phyloP scores from a whole-genome alignment of 345 rosid genomes.

The Toxicodendron radicans region DNA sequence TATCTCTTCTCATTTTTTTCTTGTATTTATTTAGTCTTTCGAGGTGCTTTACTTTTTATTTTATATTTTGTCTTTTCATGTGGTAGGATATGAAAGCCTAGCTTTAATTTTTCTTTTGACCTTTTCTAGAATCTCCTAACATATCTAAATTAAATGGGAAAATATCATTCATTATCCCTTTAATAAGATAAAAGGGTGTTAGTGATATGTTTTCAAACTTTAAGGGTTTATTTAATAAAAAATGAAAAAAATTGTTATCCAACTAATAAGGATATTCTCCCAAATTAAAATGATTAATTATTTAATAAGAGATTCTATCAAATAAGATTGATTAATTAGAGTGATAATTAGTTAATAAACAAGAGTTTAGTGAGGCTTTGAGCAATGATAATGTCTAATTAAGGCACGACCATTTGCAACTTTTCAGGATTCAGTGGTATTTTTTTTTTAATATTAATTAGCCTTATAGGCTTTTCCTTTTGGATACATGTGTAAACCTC shows the following conservation, averaged over 20 bases:
- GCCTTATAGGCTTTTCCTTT: neutral
- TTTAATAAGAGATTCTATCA: neutral
- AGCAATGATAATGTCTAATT: conserved; percentile 8
- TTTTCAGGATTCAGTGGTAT: neutral
- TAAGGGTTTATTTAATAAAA: no score
- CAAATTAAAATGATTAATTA: no score
- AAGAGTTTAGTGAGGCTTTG: conserved; percentile 1
- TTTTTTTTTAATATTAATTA: neutral
- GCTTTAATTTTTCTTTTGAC: neutral
- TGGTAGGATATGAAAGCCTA: conserved; percentile 1
- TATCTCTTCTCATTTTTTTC: neutral
- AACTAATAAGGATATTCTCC: no score
- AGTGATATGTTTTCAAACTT: no score
- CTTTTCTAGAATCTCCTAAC: neutral
- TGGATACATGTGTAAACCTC: neutral
- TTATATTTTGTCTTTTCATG: conserved; percentile 9
- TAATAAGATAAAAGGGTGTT: no score
- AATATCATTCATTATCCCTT: no score
- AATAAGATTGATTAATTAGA: no score
- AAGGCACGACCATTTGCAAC: conserved; percentile 10
- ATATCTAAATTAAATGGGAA: conserved; percentile 1
- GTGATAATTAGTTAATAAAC: neutral
- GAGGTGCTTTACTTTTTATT: neutral
- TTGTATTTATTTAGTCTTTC: conserved; percentile 5
- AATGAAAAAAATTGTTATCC: no score